phyloP scores from a whole-genome alignment of 495 filamentous ascomycete species.

The Xylaria cubensis region DNA sequence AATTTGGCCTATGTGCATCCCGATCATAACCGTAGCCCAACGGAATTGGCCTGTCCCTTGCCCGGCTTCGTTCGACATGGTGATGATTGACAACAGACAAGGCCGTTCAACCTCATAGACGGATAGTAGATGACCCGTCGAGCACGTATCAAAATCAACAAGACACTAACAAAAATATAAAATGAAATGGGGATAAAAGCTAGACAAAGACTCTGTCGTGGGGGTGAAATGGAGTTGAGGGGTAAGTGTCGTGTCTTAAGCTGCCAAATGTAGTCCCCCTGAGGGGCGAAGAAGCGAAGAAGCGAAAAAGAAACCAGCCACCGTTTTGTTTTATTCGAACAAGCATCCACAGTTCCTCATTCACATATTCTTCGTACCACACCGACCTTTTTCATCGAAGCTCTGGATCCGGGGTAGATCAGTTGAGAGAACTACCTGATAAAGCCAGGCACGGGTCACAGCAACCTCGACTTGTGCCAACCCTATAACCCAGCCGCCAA shows the following conservation, averaged over 20 bases:
- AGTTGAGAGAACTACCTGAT: neutral
- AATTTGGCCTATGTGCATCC: neutral
- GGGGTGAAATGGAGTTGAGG: neutral
- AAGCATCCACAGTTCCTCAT: neutral
- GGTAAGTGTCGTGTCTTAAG: neutral
- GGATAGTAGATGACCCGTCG: neutral
- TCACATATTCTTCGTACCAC: neutral
- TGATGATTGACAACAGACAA: neutral
- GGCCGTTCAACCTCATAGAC: neutral
- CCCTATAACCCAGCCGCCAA: slow-evolving; percentile 27
- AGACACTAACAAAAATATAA: neutral
- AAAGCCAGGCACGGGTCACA: neutral
- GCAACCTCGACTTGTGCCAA: neutral
- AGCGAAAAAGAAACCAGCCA: neutral
- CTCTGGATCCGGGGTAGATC: neutral
- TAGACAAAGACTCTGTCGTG: neutral
- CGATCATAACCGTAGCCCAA: neutral
- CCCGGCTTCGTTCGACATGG: neutral
- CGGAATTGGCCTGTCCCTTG: neutral
- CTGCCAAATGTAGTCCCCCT: slow-evolving; percentile 1
- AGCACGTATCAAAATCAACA: neutral
- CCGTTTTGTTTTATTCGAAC: slow-evolving; percentile 1
- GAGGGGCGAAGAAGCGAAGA: slow-evolving; percentile 17
- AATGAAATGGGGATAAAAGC: neutral
- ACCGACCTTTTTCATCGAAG: neutral